Evolutionary conservation across 73 alveolate species (phyloP).

Genomic region (Paramecium sexaurelia): DNA sequence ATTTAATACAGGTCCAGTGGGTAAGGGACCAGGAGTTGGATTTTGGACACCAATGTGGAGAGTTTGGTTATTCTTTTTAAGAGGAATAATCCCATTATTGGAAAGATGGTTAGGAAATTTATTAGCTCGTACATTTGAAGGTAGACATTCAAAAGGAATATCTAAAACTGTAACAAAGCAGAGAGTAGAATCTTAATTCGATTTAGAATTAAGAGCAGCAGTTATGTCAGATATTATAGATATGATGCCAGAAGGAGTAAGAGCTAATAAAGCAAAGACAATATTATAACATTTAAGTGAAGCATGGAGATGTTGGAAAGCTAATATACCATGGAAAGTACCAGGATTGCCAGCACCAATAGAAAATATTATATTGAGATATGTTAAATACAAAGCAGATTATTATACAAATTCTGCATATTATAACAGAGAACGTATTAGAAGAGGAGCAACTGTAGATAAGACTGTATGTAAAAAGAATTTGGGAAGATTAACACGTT

Average conservation of each 20-base stretch:
- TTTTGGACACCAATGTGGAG: constrained; percentile 99
- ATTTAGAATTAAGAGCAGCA: constrained; percentile 99
- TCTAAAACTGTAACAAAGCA: constrained; percentile 99
- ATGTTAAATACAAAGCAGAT: constrained; percentile 99
- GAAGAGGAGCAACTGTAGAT: constrained; percentile 99
- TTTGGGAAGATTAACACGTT: constrained; percentile 99
- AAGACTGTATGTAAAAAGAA: constrained; percentile 99
- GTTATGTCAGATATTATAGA: constrained; percentile 99
- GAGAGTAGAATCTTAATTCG: constrained; percentile 99
- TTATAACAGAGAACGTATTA: constrained; percentile 99
- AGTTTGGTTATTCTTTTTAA: constrained; percentile 99
- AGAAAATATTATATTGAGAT: constrained; percentile 98
- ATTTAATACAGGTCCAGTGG: constrained; percentile 99
- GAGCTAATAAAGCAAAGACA: constrained; percentile 99
- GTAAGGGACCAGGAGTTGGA: constrained; percentile 99
- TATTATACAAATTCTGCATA: constrained; percentile 99
- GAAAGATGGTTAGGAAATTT: constrained; percentile 99
- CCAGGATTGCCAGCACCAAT: constrained; percentile 99
- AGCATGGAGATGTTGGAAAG: constrained; percentile 99
- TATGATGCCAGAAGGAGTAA: constrained; percentile 99
- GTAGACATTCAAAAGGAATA: constrained; percentile 98
- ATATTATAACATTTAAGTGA: constrained; percentile 99
- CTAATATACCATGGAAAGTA: constrained; percentile 99
- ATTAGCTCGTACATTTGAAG: constrained; percentile 99
- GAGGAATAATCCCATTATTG: constrained; percentile 99